Evolutionary conservation across 1,139 yeast species (phyloP).

Genomic region (Magnusiomyces tetraspermus): DNA sequence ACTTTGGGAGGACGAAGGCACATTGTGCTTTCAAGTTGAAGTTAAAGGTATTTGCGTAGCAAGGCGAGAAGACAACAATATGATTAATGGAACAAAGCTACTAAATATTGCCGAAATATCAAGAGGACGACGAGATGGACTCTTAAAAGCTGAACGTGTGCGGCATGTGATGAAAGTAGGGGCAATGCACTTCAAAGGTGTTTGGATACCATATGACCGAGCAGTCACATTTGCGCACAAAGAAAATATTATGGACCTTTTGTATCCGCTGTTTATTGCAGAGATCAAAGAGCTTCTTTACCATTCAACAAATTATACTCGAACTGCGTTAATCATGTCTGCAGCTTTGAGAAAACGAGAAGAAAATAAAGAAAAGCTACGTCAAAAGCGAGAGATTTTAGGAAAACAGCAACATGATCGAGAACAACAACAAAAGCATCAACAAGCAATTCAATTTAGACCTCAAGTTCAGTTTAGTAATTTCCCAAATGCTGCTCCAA

Average conservation of each 20-base stretch:
- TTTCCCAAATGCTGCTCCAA: no score
- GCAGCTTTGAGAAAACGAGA: slow-evolving; percentile 15
- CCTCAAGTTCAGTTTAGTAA: no score
- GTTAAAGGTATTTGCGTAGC: slow-evolving; percentile 41
- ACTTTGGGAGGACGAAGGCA: slow-evolving; percentile 95
- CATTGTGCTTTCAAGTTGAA: slow-evolving; percentile 71
- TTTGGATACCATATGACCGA: slow-evolving; percentile 95
- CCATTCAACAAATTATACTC: slow-evolving; percentile 27
- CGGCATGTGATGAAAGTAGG: slow-evolving; percentile 94
- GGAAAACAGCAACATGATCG: not conserved
- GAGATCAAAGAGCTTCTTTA: slow-evolving; percentile 48
- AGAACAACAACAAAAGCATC: not conserved
- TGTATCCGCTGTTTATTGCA: slow-evolving; percentile 80
- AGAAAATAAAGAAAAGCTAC: slow-evolving; percentile 16
- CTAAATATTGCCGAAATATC: slow-evolving; percentile 91
- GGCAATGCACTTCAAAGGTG: slow-evolving; percentile 94
- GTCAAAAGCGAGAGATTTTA: not conserved
- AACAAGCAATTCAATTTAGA: no score
- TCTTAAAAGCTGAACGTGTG: slow-evolving; percentile 76
- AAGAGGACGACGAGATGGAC: slow-evolving; percentile 91
- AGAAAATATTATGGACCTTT: slow-evolving; percentile 75
- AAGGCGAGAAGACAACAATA: slow-evolving; percentile 44
- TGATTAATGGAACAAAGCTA: slow-evolving; percentile 47
- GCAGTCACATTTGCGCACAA: slow-evolving; percentile 86
- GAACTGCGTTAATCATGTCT: slow-evolving; percentile 16